Evolutionary conservation across 495 filamentous ascomycete genomes (phyloP), one percentile per base, ranked within the genome.

Genomic region (Lepidopterella palustris): DNA sequence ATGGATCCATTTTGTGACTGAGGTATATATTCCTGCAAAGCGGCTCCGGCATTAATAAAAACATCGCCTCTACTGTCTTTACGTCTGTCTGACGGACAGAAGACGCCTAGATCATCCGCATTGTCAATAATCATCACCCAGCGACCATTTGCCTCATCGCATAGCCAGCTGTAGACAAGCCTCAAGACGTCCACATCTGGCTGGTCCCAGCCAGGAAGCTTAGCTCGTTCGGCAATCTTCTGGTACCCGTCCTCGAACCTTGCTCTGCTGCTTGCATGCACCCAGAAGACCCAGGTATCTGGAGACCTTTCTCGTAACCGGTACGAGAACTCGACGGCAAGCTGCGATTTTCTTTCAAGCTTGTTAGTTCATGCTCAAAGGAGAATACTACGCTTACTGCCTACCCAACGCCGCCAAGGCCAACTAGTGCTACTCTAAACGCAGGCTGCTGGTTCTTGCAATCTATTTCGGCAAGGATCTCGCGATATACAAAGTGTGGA

Each of bases 251-350:
- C 49, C 23, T 52, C 69, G 25, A 79, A 75, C 11, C 77, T 70
- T 4, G 68, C 65, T 2, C 49, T 51, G 45, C 65, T 76, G 53
- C 74, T 74, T 2, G 73, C 73, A 62, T 76, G 71, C 4, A 81
- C 61, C n/a, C n/a, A n/a, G n/a, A n/a, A n/a, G n/a, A n/a, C n/a
- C n/a, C n/a, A n/a, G n/a, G n/a, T n/a, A n/a, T 78, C 80, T 82
- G 64, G 81, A 77, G 10, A 81, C 72, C 71, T 49, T 18, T 74
- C 60, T 63, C 66, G 70, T 11, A 62, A 55, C 55, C 62, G 66
- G 57, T 78, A 77, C 18, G 59, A 39, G 53, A 74, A 70, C 58
- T 78, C 69, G 50, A 77, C 72, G 11, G 74, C 74, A 13, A 54
- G 48, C 29, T 39, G n/a, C 9, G 20, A 18, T 9, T 13, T 15